These are phyloP conservation scores for Luffa acutangula DNA, from an alignment of 306 rosid genomes.

Conservation along the genomic window DNA sequence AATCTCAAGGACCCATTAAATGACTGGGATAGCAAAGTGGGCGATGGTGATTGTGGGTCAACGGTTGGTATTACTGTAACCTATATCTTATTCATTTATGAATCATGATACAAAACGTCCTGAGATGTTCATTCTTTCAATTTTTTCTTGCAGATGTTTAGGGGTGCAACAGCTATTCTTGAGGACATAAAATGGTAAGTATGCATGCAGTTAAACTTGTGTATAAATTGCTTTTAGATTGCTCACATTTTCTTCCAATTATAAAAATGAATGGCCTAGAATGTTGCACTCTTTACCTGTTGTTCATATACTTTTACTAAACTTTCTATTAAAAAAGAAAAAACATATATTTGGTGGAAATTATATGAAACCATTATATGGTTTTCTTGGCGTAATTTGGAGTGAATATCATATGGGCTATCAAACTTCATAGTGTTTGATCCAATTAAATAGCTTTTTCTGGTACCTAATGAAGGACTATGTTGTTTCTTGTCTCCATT, in stretches of 20 bases:
- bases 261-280: background rate
- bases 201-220: conserved; percentile 5
- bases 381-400: background rate
- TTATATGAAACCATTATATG: background rate
- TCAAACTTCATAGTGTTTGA: background rate
- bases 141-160: conserved; percentile 48
- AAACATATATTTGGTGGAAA: background rate
- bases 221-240: background rate
- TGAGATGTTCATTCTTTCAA: conserved; percentile 19
- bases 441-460: background rate
- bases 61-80: conserved; percentile 47
- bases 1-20: conserved; percentile 51
- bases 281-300: background rate
- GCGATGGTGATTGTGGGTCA: conserved; percentile 97
- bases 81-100: conserved; percentile 3
- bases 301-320: background rate
- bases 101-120: background rate
- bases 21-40: conserved; percentile 94
- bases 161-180: conserved; percentile 74
- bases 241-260: background rate
- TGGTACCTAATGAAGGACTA: too few relatives aligned
- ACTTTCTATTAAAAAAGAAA: background rate
- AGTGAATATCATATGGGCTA: background rate
- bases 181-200: conserved; percentile 71
- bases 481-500: too few relatives aligned